Base-by-base conservation (phyloP, 768 basidiomycete genomes). In the Phylloporus scabripes region DNA sequence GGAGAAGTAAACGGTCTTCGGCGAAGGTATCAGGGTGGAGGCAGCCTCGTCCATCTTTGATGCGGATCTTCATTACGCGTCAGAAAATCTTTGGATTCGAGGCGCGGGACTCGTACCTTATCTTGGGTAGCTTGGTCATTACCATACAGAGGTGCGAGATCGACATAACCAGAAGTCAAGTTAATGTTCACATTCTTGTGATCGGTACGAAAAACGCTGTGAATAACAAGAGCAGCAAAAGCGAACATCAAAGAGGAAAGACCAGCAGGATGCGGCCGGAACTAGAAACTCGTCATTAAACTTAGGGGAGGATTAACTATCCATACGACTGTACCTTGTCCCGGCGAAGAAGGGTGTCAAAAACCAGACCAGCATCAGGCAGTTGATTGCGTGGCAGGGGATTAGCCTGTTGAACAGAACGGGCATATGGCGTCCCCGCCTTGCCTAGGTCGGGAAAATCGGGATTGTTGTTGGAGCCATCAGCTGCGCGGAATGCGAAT, bases 111-210 rank as follows among this genome's bases (percentile, higher is more conserved):
- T 80, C 42, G 71, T 50, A 85, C 73, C 61, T 74, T 70, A 55
- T 85, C 66, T 60, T 85, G 82, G 15, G 70, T 76, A 14, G 66
- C 71, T 55, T 84, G 77, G 55, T 81, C 78, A 50, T 85, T 79
- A 0, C 92, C 92, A 59, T 94, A 94, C 23, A 94, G 69, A 3
- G 88, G 87, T 3, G 82, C 79, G 2, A 94, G 76, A 60, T 94
- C 92, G 44, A 92, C 82, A 59, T 94, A 94, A 11, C 87, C 85
- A 0, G 87, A 87, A 2, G 92, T 92, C 62, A 90, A 78, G 66
- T 94, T 94, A 57, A 88, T 81, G 58, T 75, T 76, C 14, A 74
- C 72, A 42, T 86, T 72, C 9, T 59, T 65, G 63, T 87, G 85
- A 10, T 81, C 80, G 0, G 91, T 92, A 37, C 87, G 87, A 78